Base-by-base conservation (phyloP, 106 monocot species). In the Vanilla planifolia region DNA sequence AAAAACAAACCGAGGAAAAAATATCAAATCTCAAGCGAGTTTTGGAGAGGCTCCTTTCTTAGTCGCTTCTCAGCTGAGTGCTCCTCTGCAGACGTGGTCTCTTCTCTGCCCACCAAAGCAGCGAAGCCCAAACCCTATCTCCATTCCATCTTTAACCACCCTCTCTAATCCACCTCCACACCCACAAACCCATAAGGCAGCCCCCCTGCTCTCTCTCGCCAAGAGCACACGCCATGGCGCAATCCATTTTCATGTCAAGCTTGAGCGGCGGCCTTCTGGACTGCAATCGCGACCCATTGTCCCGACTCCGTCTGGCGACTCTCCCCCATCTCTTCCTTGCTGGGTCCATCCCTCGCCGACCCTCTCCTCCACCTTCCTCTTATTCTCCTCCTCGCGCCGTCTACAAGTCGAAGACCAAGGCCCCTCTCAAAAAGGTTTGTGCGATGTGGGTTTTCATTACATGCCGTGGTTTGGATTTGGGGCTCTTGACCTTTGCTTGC, bases 381-480 rank as follows among this genome's bases (percentile, higher is more conserved):
- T 69, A 43, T 43, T 29, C 43, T 0, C 77, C 73, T 8, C 68
- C 75, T 30, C 70, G 81, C 9, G 84, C 81, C 1, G 9, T 81
- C n/a, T 89, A 85, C 78, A 89, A 79, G 75, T 39, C 89, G 19
- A 89, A 78, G 45, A 20, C 84, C 25, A 89, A 85, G 55, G 63
- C 89, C 14, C 51, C 77, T 25, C 75, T 76, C 0, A 77, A 71
- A 59, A 80, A 84, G 84, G 77, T 66, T 17, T 0, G 43, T 60
- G 13, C 2, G 10, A 19, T 56, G 7, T 6, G 28, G 16, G 25
- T 27, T 33, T 16, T 39, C 4, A 13, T 10, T 28, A 35, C 6
- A 3, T 24, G 51, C 0, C 33, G 26, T 25, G 30, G n/a, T 15
- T 19, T 15, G 6, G 30, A 9, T 20, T 23, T 42, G n/a, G n/a